phyloP scores from a whole-genome alignment of 805 yeast genomes.

The Teunomyces lycoperdinae region DNA sequence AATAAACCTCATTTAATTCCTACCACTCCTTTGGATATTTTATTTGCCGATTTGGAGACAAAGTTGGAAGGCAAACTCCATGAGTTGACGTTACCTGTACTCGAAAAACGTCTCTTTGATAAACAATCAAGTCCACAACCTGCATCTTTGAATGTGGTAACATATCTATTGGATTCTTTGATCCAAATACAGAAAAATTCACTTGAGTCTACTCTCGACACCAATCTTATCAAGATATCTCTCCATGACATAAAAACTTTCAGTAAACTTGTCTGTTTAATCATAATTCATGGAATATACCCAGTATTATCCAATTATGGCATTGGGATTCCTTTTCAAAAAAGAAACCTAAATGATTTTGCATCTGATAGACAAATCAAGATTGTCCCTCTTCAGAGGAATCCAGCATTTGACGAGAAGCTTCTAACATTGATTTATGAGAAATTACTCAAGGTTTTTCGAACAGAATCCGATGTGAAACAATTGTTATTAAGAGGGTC shows the following conservation, averaged over 20 bases:
- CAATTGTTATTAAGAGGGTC: conserved; percentile 61
- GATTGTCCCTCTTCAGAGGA: conserved; percentile 13
- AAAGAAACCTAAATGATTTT: conserved; percentile 54
- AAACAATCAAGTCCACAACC: not conserved
- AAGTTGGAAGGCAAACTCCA: conserved; percentile 23
- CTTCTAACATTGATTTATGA: conserved; percentile 28
- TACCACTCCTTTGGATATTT: conserved; percentile 31
- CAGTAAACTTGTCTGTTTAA: conserved; percentile 57
- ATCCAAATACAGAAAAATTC: conserved; percentile 39
- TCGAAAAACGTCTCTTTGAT: conserved; percentile 1
- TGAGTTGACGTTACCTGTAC: conserved; percentile 14
- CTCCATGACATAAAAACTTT: conserved; percentile 81
- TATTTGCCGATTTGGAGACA: conserved; percentile 30
- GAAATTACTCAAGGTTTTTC: conserved; percentile 33
- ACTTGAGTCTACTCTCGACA: conserved; percentile 18
- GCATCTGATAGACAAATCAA: conserved; percentile 18
- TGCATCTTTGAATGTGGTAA: conserved; percentile 21
- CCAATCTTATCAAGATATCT: conserved; percentile 58
- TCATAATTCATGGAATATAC: conserved; percentile 71
- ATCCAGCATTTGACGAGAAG: conserved; percentile 7
- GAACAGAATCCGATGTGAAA: conserved; percentile 45
- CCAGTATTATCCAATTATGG: conserved; percentile 52
- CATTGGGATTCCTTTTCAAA: conserved; percentile 62
- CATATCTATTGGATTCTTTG: conserved; percentile 35
- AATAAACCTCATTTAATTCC: conserved; percentile 28